Conservation (phyloP, 768 basidiomycete species). For the Trametes maxima region DNA sequence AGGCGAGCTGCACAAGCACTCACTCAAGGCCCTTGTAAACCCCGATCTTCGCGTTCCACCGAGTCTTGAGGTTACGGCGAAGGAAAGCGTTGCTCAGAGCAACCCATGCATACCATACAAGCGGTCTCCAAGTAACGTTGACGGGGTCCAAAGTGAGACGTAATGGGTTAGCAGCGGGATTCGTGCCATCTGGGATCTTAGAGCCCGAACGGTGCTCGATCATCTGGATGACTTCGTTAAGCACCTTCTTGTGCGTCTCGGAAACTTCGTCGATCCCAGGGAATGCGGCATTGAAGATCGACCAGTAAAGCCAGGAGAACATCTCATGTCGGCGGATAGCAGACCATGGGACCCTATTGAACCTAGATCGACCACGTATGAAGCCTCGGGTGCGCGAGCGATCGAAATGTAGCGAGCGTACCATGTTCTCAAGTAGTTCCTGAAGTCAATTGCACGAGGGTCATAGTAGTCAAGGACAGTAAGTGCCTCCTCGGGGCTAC, state of each 20-base stretch:
- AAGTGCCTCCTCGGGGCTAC: constrained; percentile 63
- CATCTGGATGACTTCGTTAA: constrained; percentile 63
- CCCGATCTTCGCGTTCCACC: constrained; percentile 46
- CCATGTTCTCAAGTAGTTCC: constrained; percentile 64
- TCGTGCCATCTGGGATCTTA: constrained; percentile 60
- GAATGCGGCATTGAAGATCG: constrained; percentile 70
- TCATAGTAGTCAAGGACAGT: constrained; percentile 61
- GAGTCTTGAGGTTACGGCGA: constrained; percentile 45
- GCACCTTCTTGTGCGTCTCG: constrained; percentile 44
- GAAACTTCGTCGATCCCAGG: constrained; percentile 53
- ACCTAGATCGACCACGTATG: constrained; percentile 50
- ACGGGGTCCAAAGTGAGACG: constrained; percentile 80
- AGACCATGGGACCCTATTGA: constrained; percentile 74
- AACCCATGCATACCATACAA: constrained; percentile 61
- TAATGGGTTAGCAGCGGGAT: constrained; percentile 54
- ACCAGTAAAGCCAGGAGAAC: constrained; percentile 81
- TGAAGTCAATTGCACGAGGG: constrained; percentile 73
- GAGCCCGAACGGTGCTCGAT: constrained; percentile 75
- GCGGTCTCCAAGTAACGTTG: constrained; percentile 67
- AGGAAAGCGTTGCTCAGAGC: constrained; percentile 50
- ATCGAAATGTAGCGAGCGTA: constrained; percentile 20
- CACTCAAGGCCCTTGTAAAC: constrained; percentile 72
- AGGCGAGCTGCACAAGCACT: constrained; percentile 27
- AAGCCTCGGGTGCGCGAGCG: not conserved
- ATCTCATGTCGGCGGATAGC: constrained; percentile 64